phyloP scores from a whole-genome alignment of 345 rosid genomes.

The Nasturtium officinale region DNA sequence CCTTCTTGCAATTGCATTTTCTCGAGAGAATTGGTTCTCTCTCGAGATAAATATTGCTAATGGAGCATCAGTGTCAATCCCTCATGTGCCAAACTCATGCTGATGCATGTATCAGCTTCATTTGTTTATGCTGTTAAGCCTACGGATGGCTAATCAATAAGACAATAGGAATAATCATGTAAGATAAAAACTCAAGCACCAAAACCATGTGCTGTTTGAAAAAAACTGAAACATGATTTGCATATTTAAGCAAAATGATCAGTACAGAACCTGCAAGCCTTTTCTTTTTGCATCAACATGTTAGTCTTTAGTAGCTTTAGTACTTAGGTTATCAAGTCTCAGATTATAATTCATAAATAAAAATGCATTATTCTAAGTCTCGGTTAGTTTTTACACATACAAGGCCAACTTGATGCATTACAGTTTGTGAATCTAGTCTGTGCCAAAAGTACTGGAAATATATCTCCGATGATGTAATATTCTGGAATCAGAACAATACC shows the following conservation, averaged over 20 bases:
- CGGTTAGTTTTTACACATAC: background rate
- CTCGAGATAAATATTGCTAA: conserved; percentile 20
- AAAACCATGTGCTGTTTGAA: conserved; percentile 29
- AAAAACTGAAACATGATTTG: conserved; percentile 10
- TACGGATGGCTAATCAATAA: conserved; percentile 40
- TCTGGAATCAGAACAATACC: too few species aligned
- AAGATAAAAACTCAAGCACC: conserved; percentile 25
- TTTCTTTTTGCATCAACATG: conserved; percentile 28
- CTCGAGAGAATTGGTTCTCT: conserved; percentile 24
- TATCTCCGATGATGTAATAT: too few species aligned
- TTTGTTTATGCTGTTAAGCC: conserved; percentile 37
- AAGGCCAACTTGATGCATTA: too few species aligned
- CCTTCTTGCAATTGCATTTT: conserved; percentile 33
- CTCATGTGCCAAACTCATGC: conserved; percentile 31
- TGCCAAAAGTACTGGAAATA: too few species aligned
- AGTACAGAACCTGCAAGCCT: conserved; percentile 1
- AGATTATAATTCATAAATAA: background rate
- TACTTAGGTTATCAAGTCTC: conserved; percentile 5
- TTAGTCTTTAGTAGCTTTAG: conserved; percentile 3
- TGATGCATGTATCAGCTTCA: conserved; percentile 38
- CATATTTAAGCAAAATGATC: conserved; percentile 23
- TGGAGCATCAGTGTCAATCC: conserved; percentile 30
- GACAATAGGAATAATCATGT: conserved; percentile 23
- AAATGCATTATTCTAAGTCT: conserved; percentile 15
- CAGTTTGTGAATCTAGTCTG: too few species aligned